These are phyloP conservation scores for Pseudomicrostroma phylloplanum DNA, from an alignment of 1,284 basidiomycete species.

Conservation along the genomic window DNA sequence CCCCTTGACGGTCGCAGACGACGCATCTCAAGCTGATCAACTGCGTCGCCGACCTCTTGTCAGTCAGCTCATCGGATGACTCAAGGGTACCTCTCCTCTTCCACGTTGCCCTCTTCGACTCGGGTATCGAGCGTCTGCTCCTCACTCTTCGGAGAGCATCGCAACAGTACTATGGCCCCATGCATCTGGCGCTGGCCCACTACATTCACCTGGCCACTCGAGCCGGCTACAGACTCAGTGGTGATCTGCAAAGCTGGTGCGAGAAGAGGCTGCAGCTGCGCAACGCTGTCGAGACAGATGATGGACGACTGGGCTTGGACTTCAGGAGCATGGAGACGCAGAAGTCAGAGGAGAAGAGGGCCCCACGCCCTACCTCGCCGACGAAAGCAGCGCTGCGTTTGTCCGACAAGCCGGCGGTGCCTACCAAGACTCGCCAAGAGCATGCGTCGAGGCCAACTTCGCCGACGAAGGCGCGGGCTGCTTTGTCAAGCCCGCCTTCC, in stretches of 20 bases:
- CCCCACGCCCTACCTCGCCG: not conserved
- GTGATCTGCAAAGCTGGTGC: conserved; percentile 13
- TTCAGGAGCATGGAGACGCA: not conserved
- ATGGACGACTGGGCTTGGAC: not conserved
- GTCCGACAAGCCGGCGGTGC: not conserved
- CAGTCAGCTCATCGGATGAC: not conserved
- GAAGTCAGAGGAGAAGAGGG: not conserved
- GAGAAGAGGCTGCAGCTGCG: not conserved
- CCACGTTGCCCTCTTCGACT: conserved; percentile 26
- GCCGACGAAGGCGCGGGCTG: too few relatives aligned
- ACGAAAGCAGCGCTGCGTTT: not conserved
- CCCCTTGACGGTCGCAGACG: conserved; percentile 11
- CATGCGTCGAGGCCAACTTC: not conserved
- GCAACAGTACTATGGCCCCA: conserved; percentile 37
- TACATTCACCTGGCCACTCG: conserved; percentile 17
- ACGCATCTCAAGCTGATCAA: conserved; percentile 34
- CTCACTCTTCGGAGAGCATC: conserved; percentile 23
- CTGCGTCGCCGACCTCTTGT: conserved; percentile 17
- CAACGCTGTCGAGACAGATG: not conserved
- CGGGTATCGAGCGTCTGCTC: conserved; percentile 32
- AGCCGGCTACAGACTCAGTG: conserved; percentile 12
- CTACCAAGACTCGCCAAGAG: not conserved
- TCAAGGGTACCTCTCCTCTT: conserved; percentile 21
- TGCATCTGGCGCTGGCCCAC: conserved; percentile 42
- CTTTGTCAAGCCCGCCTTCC: too few relatives aligned